Percentiles rank a stretch among this genome's conserved stretches.
Conservation (phyloP, 768 basidiomycete genomes). For the Collybia sordida region DNA sequence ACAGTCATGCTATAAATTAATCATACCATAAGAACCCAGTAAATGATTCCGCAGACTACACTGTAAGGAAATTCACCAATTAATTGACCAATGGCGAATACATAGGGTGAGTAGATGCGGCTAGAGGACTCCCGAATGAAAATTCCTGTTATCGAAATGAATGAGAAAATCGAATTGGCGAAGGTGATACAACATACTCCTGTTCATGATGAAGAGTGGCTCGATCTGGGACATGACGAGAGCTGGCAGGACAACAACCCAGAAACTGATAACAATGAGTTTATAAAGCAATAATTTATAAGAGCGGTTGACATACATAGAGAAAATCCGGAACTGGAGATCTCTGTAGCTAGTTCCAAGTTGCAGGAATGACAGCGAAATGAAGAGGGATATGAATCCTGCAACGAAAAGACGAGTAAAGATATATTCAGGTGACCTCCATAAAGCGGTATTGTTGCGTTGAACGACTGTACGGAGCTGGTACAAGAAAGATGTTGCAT, state of each 20-base stretch:
- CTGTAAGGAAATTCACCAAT: slow-evolving; percentile 81
- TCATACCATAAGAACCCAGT: slow-evolving; percentile 73
- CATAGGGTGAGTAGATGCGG: slow-evolving; percentile 83
- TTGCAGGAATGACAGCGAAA: slow-evolving; percentile 80
- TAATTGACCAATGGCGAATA: slow-evolving; percentile 82
- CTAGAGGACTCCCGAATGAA: slow-evolving; percentile 69
- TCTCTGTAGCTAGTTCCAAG: slow-evolving; percentile 64
- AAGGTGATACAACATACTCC: slow-evolving; percentile 31
- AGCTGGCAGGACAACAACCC: slow-evolving; percentile 66
- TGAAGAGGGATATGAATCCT: slow-evolving; percentile 64
- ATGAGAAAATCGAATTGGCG: neutral
- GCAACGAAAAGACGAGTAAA: slow-evolving; percentile 82
- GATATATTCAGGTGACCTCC: slow-evolving; percentile 84
- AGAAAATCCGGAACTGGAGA: slow-evolving; percentile 80
- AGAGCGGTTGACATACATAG: slow-evolving; percentile 47
- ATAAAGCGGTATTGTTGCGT: slow-evolving; percentile 70
- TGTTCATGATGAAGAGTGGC: slow-evolving; percentile 78
- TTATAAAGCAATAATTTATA: neutral
- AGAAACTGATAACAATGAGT: slow-evolving; percentile 44
- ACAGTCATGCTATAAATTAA: neutral
- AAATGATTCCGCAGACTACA: slow-evolving; percentile 65
- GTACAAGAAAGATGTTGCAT: slow-evolving; percentile 74
- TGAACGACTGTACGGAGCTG: slow-evolving; percentile 69
- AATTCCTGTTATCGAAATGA: slow-evolving; percentile 21
- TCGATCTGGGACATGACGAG: slow-evolving; percentile 81